phyloP scores from a whole-genome alignment of 495 filamentous ascomycete genomes.

The Bathelium albidoporum region DNA sequence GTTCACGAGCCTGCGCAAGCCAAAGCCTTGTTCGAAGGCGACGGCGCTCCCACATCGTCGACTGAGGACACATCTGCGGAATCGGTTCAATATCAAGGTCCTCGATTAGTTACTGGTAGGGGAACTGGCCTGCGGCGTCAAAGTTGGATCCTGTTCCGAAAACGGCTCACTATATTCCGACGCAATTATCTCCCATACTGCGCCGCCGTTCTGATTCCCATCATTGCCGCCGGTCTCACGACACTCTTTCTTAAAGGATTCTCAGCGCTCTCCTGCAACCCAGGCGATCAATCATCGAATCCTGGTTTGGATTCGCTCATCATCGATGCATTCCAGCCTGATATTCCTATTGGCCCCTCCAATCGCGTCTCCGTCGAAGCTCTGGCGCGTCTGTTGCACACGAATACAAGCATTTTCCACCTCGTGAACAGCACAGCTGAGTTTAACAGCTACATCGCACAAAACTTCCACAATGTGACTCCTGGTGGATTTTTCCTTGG shows the following conservation, averaged over 20 bases:
- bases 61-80: slow-evolving; percentile 13
- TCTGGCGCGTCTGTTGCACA: slow-evolving; percentile 5
- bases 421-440: slow-evolving; percentile 52
- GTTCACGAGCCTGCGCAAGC: background rate
- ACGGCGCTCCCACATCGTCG: background rate
- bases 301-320: slow-evolving; percentile 32
- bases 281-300: slow-evolving; percentile 31
- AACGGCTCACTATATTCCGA: slow-evolving; percentile 65
- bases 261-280: slow-evolving; percentile 46
- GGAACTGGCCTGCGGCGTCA: slow-evolving; percentile 55
- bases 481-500: slow-evolving; percentile 71
- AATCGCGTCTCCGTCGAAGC: slow-evolving; percentile 37
- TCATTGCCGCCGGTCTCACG: slow-evolving; percentile 64
- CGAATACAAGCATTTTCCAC: slow-evolving; percentile 31
- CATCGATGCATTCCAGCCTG: slow-evolving; percentile 28
- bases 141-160: slow-evolving; percentile 61
- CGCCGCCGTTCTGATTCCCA: slow-evolving; percentile 61
- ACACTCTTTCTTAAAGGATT: slow-evolving; percentile 58
- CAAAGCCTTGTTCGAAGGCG: slow-evolving; percentile 9
- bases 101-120: slow-evolving; percentile 55
- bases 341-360: slow-evolving; percentile 53
- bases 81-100: slow-evolving; percentile 10
- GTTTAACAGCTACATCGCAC: slow-evolving; percentile 54
- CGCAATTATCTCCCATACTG: slow-evolving; percentile 64
- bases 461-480: slow-evolving; percentile 53